phyloP scores from a whole-genome alignment of 1,139 yeast genomes.

The Blastobotrys aristatus region DNA sequence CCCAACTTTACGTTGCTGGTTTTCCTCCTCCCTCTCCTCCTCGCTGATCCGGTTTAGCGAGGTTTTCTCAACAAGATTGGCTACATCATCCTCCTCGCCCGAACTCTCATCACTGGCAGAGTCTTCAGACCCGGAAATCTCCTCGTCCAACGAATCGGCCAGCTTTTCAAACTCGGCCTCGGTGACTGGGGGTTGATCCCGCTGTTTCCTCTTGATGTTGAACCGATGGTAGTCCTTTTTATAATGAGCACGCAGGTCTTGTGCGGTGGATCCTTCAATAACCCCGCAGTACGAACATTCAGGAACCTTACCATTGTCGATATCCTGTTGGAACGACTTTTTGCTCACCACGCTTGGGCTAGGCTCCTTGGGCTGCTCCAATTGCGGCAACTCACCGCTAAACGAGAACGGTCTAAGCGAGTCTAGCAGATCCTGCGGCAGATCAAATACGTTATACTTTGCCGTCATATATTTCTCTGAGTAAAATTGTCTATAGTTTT shows the following conservation, averaged over 20 bases:
- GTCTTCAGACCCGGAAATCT: slow-evolving; percentile 48
- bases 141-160: slow-evolving; percentile 47
- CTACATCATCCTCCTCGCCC: slow-evolving; percentile 18
- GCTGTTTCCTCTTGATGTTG: slow-evolving; percentile 52
- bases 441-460: slow-evolving; percentile 45
- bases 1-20: slow-evolving; percentile 32
- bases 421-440: slow-evolving; percentile 41
- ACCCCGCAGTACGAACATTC: slow-evolving; percentile 22
- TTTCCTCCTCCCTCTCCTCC: slow-evolving; percentile 24
- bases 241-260: slow-evolving; percentile 46
- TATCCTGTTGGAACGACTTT: slow-evolving; percentile 7
- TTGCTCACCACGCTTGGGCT: slow-evolving; percentile 8
- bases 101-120: slow-evolving; percentile 35
- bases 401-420: slow-evolving; percentile 45
- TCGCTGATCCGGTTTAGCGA: slow-evolving; percentile 15
- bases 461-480: no score
- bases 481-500: background rate
- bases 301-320: slow-evolving; percentile 8
- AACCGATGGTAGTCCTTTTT: slow-evolving; percentile 57
- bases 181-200: slow-evolving; percentile 44
- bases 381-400: background rate
- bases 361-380: slow-evolving; percentile 43
- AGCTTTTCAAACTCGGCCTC: slow-evolving; percentile 58
- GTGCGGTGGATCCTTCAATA: slow-evolving; percentile 20
- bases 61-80: slow-evolving; percentile 18